Conservation (phyloP, 2,329 filamentous ascomycete species). For the Macroventuria anomochaeta region DNA sequence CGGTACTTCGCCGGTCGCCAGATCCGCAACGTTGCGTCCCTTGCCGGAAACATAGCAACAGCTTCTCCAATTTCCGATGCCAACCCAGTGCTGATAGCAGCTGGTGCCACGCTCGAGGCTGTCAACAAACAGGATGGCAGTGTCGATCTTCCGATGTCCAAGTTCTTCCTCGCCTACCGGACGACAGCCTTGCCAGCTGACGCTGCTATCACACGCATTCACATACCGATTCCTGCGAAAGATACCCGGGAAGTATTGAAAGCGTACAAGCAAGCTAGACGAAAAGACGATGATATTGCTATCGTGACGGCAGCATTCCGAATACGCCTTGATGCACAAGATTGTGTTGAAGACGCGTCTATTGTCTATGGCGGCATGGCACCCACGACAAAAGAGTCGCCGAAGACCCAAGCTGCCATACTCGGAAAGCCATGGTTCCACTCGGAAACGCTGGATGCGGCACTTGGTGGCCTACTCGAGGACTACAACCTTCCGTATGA, state of each 20-base stretch:
- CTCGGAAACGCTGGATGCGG: conserved; percentile 80
- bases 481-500: conserved; percentile 88
- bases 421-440: conserved; percentile 79
- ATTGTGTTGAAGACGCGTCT: conserved; percentile 73
- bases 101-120: conserved; percentile 78
- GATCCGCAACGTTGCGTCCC: conserved; percentile 93
- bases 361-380: conserved; percentile 96
- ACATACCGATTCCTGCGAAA: conserved; percentile 72
- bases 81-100: conserved; percentile 88
- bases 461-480: conserved; percentile 78
- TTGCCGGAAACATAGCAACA: conserved; percentile 89
- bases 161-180: conserved; percentile 91
- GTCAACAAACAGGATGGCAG: conserved; percentile 69
- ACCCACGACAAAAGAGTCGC: conserved; percentile 81
- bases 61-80: conserved; percentile 95
- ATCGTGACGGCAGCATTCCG: conserved; percentile 89
- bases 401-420: conserved; percentile 73
- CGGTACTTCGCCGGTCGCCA: conserved; percentile 93
- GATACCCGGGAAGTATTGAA: conserved; percentile 79
- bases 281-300: conserved; percentile 96
- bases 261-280: conserved; percentile 93
- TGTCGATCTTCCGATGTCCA: conserved; percentile 71
- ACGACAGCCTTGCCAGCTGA: conserved; percentile 79
- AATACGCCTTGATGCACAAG: conserved; percentile 70
- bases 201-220: conserved; percentile 80